A percentile compares a stretch with the other conserved stretches of the same genome.
Conservation (phyloP, 495 filamentous ascomycete genomes). For the Trichocladium uniseriatum region DNA sequence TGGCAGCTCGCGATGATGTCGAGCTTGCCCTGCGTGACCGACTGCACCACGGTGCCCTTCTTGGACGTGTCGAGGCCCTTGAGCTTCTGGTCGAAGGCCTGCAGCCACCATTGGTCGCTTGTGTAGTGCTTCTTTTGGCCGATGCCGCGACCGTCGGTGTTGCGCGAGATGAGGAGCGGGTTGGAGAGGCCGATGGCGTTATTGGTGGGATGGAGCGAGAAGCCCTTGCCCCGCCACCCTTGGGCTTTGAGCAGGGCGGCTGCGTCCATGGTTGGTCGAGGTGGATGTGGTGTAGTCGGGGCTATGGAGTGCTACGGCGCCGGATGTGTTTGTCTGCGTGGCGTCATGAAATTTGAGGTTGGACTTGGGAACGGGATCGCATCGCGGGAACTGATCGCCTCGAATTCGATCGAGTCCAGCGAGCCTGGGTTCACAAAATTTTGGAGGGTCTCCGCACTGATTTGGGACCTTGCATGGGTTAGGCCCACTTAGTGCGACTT, state of each 20-base stretch:
- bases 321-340: background rate
- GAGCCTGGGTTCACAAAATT: background rate
- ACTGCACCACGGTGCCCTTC: conserved; percentile 40
- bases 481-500: background rate
- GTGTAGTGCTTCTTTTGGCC: conserved; percentile 56
- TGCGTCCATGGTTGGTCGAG: conserved; percentile 18
- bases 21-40: conserved; percentile 41
- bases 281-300: background rate
- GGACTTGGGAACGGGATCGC: background rate
- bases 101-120: conserved; percentile 70
- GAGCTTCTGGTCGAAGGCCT: conserved; percentile 69
- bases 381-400: background rate
- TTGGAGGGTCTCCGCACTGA: background rate
- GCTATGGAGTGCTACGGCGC: background rate
- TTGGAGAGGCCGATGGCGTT: conserved; percentile 55
- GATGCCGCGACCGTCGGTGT: conserved; percentile 59
- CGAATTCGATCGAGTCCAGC: too few species aligned
- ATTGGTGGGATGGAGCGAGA: conserved; percentile 59
- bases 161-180: conserved; percentile 59
- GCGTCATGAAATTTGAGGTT: background rate
- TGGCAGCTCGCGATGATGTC: conserved; percentile 36
- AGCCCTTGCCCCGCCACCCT: conserved; percentile 70
- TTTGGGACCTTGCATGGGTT: background rate
- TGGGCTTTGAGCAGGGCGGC: conserved; percentile 50
- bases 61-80: conserved; percentile 55